Conservation (phyloP, 2,329 filamentous ascomycete genomes). For the Saccharata proteae region DNA sequence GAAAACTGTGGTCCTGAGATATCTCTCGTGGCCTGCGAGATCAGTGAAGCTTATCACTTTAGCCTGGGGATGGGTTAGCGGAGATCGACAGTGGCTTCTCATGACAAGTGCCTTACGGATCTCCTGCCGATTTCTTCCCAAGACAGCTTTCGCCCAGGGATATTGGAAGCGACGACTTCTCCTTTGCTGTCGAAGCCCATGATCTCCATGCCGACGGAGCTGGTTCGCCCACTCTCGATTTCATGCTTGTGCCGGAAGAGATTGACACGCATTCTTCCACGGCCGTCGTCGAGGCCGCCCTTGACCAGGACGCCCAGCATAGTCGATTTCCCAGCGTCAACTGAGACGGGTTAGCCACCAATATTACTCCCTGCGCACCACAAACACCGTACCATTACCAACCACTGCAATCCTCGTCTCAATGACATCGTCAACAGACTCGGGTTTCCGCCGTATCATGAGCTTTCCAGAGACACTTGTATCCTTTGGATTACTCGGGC, state of each 20-base stretch:
- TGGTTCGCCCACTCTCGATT: constrained; percentile 87
- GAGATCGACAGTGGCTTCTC: no score
- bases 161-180: constrained; percentile 68
- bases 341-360: constrained; percentile 25
- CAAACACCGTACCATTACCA: constrained; percentile 56
- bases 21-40: constrained; percentile 88
- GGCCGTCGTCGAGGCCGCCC: constrained; percentile 85
- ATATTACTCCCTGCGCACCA: background rate
- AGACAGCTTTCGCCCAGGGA: constrained; percentile 73
- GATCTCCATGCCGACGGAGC: constrained; percentile 96
- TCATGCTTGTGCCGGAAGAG: constrained; percentile 97
- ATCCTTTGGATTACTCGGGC: constrained; percentile 51
- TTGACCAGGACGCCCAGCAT: constrained; percentile 93
- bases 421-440: constrained; percentile 72
- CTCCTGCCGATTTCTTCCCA: constrained; percentile 97
- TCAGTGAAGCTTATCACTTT: constrained; percentile 98
- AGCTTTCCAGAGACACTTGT: constrained; percentile 75
- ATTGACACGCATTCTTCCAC: constrained; percentile 86
- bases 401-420: constrained; percentile 95
- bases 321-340: constrained; percentile 94
- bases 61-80: no score
- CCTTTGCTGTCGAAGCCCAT: constrained; percentile 90
- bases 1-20: constrained; percentile 91
- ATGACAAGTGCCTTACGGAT: constrained; percentile 39
- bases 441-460: constrained; percentile 63